Conservation (phyloP, 2,329 filamentous ascomycete species). For the Fusarium sp. region DNA sequence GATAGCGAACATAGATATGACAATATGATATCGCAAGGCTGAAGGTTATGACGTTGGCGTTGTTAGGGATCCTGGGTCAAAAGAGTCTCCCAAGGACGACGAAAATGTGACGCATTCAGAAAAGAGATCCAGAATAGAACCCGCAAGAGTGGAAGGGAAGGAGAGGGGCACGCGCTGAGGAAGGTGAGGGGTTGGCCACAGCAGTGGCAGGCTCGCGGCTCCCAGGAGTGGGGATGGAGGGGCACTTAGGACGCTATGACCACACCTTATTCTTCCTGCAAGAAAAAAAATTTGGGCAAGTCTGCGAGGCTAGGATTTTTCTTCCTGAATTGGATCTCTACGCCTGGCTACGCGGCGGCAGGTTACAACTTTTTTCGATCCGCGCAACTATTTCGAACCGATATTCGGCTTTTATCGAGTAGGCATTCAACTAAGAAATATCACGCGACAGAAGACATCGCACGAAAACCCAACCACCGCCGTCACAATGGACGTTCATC, state of each 20-base stretch:
- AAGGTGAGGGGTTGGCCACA: constrained; percentile 33
- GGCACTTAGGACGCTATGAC: constrained; percentile 52
- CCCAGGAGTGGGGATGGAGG: constrained; percentile 50
- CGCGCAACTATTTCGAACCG: constrained; percentile 13
- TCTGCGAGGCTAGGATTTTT: constrained; percentile 52
- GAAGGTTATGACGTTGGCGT: constrained; percentile 6
- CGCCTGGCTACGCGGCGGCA: constrained; percentile 50
- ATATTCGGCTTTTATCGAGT: neutral
- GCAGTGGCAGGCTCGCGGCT: constrained; percentile 7
- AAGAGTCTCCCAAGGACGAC: constrained; percentile 13
- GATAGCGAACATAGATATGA: neutral
- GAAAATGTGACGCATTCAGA: constrained; percentile 41
- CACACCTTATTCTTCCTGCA: constrained; percentile 51
- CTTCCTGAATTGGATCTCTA: constrained; percentile 45
- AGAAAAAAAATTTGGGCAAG: constrained; percentile 54
- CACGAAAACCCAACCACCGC: constrained; percentile 15
- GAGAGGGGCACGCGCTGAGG: constrained; percentile 28
- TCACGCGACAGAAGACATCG: constrained; percentile 18
- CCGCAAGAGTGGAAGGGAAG: constrained; percentile 20
- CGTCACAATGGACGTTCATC: constrained; percentile 89
- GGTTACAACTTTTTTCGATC: constrained; percentile 21
- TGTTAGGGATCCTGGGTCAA: constrained; percentile 20
- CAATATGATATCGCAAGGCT: constrained; percentile 1
- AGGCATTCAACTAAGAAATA: constrained; percentile 5
- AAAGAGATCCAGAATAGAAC: constrained; percentile 31